phyloP scores from a whole-genome alignment of 1,284 basidiomycete species.

The Spongiforma sp. region DNA sequence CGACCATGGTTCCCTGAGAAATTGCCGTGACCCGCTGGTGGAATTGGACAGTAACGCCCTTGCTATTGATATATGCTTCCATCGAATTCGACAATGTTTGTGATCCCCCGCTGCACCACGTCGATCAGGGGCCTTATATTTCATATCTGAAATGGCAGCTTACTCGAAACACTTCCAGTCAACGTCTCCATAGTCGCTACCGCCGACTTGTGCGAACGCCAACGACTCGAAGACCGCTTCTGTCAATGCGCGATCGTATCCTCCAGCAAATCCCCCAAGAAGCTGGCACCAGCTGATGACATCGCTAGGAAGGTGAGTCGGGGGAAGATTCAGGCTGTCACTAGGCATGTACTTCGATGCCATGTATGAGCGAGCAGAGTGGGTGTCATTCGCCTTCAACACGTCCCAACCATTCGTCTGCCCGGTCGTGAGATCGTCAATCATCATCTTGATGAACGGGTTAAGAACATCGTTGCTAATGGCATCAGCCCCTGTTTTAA shows the following conservation, averaged over 20 bases:
- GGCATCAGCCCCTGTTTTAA: constrained; percentile 9
- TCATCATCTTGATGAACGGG: constrained; percentile 15
- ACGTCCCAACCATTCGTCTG: constrained; percentile 14
- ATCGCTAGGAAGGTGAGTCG: constrained; percentile 14
- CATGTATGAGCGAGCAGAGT: constrained; percentile 23
- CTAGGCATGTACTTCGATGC: constrained; percentile 25
- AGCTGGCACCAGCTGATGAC: constrained; percentile 29
- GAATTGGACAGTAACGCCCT: constrained; percentile 3
- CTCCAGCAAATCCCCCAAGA: not conserved
- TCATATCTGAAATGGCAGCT: not conserved
- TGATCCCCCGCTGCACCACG: constrained; percentile 17
- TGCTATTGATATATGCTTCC: constrained; percentile 6
- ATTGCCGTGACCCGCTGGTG: constrained; percentile 15
- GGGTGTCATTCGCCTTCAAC: constrained; percentile 12
- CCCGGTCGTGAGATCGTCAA: constrained; percentile 4
- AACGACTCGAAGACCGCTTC: not conserved
- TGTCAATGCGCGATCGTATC: not conserved
- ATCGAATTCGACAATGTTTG: constrained; percentile 15
- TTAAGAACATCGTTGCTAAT: constrained; percentile 11
- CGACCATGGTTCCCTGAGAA: no score
- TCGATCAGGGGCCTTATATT: not conserved
- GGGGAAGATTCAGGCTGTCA: constrained; percentile 16
- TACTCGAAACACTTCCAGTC: constrained; percentile 21
- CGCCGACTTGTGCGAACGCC: not conserved
- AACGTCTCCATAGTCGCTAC: not conserved